Conservation (phyloP, 2,329 filamentous ascomycete genomes). For the Xylaria sp. region DNA sequence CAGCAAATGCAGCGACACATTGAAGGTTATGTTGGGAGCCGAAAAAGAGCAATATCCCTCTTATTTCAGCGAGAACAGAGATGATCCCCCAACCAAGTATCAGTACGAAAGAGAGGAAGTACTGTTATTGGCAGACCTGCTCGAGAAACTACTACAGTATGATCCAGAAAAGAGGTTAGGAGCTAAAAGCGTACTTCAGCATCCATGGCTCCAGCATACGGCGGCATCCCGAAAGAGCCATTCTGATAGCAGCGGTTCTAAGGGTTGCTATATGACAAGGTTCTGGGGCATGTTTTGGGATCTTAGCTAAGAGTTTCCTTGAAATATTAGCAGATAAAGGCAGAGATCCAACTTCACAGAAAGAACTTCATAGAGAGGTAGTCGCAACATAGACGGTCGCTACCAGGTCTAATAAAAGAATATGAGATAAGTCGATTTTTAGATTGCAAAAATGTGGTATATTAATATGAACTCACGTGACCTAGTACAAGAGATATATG, state of each 20-base stretch:
- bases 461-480: no score
- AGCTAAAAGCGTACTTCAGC: neutral
- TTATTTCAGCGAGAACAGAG: neutral
- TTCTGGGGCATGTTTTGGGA: neutral
- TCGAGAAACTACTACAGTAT: slow-evolving; percentile 29
- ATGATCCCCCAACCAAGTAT: neutral
- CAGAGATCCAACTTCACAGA: no score
- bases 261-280: neutral
- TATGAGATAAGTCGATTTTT: no score
- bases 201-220: slow-evolving; percentile 29
- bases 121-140: slow-evolving; percentile 10
- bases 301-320: neutral
- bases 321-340: no score
- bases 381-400: no score
- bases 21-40: neutral
- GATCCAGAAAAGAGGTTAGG: slow-evolving; percentile 2
- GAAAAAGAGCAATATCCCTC: neutral
- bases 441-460: no score
- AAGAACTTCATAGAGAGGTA: no score
- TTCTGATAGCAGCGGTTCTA: neutral
- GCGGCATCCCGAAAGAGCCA: neutral
- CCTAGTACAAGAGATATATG: no score
- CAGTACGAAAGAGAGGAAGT: slow-evolving; percentile 13
- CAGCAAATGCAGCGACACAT: neutral
- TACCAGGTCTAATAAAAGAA: no score